Evolutionary conservation across 202 grass and related monocot genomes (phyloP).

Genomic region (Digitaria exilis): DNA sequence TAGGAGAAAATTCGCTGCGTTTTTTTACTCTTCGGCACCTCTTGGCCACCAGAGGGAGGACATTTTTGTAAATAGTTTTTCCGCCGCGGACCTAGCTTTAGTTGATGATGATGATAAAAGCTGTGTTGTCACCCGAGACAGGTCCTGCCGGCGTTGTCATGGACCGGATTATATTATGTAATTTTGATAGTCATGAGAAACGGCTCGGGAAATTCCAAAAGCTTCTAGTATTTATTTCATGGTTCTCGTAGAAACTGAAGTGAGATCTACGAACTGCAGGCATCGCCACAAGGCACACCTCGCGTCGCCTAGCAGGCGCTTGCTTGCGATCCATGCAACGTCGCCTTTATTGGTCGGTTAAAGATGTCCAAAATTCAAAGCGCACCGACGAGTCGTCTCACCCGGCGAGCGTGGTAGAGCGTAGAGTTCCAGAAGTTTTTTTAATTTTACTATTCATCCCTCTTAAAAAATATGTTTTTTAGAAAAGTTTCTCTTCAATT

Average conservation of each 20-base stretch:
- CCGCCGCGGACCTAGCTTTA: slow-evolving; percentile 32
- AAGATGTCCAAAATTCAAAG: background rate
- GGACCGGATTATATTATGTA: slow-evolving; percentile 45
- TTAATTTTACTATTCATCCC: no score
- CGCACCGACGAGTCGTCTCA: background rate
- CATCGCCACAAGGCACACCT: background rate
- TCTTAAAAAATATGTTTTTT: no score
- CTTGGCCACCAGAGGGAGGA: background rate
- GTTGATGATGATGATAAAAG: background rate
- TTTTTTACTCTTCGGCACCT: background rate
- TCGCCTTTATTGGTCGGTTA: slow-evolving; percentile 21
- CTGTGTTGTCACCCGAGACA: slow-evolving; percentile 38
- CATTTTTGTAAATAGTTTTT: slow-evolving; percentile 67
- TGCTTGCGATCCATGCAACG: slow-evolving; percentile 50
- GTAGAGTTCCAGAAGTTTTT: no score
- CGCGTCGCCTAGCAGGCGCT: background rate
- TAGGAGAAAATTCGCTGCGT: background rate
- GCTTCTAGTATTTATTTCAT: background rate
- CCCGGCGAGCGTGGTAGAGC: no score
- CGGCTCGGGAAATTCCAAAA: background rate
- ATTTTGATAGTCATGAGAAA: slow-evolving; percentile 28
- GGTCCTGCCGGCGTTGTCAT: slow-evolving; percentile 51
- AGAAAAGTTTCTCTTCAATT: no score
- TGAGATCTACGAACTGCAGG: background rate
- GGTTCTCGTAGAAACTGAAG: slow-evolving; percentile 3